Conservation (phyloP, 2,329 filamentous ascomycete genomes). For the Trichophyton schoenleinii region DNA sequence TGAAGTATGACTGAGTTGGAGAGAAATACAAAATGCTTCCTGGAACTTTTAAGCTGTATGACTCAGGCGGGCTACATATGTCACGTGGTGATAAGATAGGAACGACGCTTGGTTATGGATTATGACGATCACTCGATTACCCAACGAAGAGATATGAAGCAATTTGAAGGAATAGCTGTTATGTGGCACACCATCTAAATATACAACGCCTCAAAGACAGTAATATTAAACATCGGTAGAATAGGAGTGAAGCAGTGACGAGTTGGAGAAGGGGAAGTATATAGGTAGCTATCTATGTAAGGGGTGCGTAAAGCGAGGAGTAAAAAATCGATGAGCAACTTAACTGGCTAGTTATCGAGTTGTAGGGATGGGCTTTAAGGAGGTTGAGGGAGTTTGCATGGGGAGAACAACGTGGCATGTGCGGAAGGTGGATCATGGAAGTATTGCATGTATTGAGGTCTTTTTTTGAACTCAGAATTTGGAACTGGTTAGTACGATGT, state of each 20-base stretch:
- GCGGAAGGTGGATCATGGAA: too few species aligned
- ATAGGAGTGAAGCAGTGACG: not conserved
- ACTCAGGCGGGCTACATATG: not conserved
- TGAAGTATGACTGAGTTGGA: not conserved
- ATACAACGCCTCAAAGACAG: not conserved
- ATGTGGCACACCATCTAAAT: not conserved
- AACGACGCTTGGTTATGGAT: not conserved
- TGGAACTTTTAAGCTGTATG: not conserved
- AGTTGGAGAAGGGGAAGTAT: not conserved
- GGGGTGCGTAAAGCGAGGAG: too few species aligned
- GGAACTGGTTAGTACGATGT: too few species aligned
- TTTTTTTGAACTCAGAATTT: too few species aligned
- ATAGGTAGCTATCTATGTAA: not conserved
- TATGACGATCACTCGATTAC: not conserved
- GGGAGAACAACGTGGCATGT: too few species aligned
- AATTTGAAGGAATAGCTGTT: not conserved
- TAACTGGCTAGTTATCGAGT: not conserved
- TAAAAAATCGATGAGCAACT: too few species aligned
- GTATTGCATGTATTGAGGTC: too few species aligned
- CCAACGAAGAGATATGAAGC: not conserved
- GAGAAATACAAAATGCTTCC: not conserved
- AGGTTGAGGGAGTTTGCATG: not conserved
- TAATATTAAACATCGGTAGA: not conserved
- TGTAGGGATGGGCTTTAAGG: not conserved
- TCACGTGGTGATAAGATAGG: slow-evolving; percentile 2